Percentiles rank a stretch among this genome's conserved stretches.
Evolutionary conservation across 495 filamentous ascomycete genomes (phyloP).

Genomic region (Penicillium crystallinum): DNA sequence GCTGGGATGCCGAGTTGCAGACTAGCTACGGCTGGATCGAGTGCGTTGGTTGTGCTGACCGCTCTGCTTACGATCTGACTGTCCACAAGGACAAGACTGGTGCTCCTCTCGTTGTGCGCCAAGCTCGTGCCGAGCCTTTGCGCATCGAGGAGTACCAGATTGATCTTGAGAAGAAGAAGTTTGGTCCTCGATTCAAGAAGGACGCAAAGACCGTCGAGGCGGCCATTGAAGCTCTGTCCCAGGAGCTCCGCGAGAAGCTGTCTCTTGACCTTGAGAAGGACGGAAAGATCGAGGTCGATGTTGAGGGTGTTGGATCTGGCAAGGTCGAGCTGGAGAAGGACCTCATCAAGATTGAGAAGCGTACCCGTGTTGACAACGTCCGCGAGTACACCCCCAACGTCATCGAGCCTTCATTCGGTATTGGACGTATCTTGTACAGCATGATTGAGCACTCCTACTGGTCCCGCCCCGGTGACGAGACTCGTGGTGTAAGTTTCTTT

Average conservation of each 20-base stretch:
- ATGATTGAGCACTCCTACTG: constrained; percentile 78
- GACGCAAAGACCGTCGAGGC: constrained; percentile 69
- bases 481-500: constrained; percentile 53
- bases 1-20: constrained; percentile 78
- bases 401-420: constrained; percentile 82
- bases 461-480: constrained; percentile 59
- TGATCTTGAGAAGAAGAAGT: constrained; percentile 80
- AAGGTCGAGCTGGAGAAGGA: constrained; percentile 69
- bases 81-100: constrained; percentile 81
- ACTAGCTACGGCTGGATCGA: constrained; percentile 83
- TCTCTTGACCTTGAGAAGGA: constrained; percentile 57
- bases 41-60: constrained; percentile 79
- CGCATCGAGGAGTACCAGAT: constrained; percentile 68
- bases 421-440: constrained; percentile 73
- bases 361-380: constrained; percentile 60
- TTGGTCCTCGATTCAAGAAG: constrained; percentile 76
- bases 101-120: constrained; percentile 64
- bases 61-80: constrained; percentile 73
- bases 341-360: constrained; percentile 65
- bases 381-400: constrained; percentile 80
- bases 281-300: constrained; percentile 64
- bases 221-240: constrained; percentile 59
- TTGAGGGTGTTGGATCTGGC: constrained; percentile 56
- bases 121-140: constrained; percentile 60
- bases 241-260: constrained; percentile 67